These are phyloP conservation scores for Aspergillus sp. DNA, from an alignment of 2,329 filamentous ascomycete genomes.

Conservation along the genomic window DNA sequence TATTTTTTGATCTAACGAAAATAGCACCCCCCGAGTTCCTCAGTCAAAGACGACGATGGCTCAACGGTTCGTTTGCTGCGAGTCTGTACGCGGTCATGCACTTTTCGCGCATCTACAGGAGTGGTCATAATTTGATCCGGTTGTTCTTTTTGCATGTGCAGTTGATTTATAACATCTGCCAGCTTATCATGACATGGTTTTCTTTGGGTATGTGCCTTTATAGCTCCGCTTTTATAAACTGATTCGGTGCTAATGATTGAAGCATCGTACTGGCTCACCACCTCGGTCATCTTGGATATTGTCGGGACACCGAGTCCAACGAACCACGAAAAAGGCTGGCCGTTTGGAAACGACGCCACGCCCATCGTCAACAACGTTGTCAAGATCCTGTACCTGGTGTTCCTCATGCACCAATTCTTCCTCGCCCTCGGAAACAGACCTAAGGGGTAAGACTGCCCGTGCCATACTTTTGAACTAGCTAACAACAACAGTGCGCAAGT, in stretches of 20 bases:
- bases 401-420: constrained; percentile 93
- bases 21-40: constrained; percentile 78
- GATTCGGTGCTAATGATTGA: neutral
- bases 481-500: constrained; percentile 62
- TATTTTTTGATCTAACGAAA: neutral
- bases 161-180: constrained; percentile 89
- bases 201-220: constrained; percentile 48
- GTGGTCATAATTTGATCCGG: constrained; percentile 92
- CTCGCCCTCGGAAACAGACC: constrained; percentile 93
- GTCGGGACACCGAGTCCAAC: constrained; percentile 69
- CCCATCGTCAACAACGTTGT: constrained; percentile 89
- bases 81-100: constrained; percentile 97
- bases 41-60: constrained; percentile 94
- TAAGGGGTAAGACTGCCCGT: constrained; percentile 60
- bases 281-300: constrained; percentile 94
- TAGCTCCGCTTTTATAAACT: neutral
- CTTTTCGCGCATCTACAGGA: constrained; percentile 98
- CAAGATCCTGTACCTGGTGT: constrained; percentile 88
- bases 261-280: constrained; percentile 96
- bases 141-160: constrained; percentile 99
- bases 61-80: constrained; percentile 98
- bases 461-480: neutral
- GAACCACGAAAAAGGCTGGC: constrained; percentile 68
- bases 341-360: constrained; percentile 83
- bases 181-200: constrained; percentile 91